These are phyloP conservation scores for Cucumis hystrix DNA, from an alignment of 306 rosid species.

Conservation along the genomic window DNA sequence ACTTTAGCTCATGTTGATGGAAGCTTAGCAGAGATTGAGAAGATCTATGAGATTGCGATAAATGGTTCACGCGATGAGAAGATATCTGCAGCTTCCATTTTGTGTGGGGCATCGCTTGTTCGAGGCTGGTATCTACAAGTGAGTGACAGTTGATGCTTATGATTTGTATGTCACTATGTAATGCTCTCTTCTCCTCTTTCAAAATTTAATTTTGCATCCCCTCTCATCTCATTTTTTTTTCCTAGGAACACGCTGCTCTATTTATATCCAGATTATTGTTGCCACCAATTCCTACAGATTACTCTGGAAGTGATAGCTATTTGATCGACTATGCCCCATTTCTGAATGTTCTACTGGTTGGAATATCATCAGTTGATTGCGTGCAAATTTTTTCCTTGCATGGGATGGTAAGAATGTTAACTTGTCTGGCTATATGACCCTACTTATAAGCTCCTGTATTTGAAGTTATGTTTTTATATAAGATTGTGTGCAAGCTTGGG, in stretches of 20 bases:
- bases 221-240: conserved; percentile 12
- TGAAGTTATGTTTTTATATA: background rate
- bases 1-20: conserved; percentile 69
- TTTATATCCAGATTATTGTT: conserved; percentile 55
- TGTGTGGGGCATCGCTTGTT: conserved; percentile 78
- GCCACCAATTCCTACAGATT: conserved; percentile 46
- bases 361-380: conserved; percentile 58
- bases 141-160: conserved; percentile 1
- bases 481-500: background rate
- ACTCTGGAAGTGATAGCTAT: conserved; percentile 53
- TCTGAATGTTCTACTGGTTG: conserved; percentile 59
- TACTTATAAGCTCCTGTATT: background rate
- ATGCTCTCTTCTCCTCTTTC: background rate
- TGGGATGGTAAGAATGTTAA: conserved; percentile 52
- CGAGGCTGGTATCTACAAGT: conserved; percentile 99
- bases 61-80: conserved; percentile 80
- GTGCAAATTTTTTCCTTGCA: conserved; percentile 86
- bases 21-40: conserved; percentile 97
- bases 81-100: conserved; percentile 75
- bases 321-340: conserved; percentile 64
- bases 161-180: background rate
- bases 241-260: conserved; percentile 61
- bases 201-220: conserved; percentile 6
- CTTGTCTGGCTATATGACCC: background rate
- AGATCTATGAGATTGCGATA: conserved; percentile 66